Evolutionary conservation across 768 basidiomycete genomes (phyloP).

Genomic region (Hericium erinaceus): DNA sequence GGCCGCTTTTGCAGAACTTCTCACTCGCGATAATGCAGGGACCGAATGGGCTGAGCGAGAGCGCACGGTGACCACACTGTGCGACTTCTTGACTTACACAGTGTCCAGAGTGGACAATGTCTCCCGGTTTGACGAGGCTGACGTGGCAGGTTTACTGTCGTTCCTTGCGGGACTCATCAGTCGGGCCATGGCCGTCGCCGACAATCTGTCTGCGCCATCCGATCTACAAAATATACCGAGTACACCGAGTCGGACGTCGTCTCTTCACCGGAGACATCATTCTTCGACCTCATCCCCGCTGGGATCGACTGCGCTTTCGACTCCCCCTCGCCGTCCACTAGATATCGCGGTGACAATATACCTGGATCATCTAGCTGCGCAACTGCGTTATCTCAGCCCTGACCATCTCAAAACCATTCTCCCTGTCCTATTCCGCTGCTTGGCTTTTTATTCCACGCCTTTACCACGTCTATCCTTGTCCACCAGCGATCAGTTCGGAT

Average conservation of each 20-base stretch:
- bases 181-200: constrained; percentile 30
- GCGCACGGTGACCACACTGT: constrained; percentile 52
- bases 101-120: constrained; percentile 43
- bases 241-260: no score
- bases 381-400: constrained; percentile 51
- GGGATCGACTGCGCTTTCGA: constrained; percentile 23
- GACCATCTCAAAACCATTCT: constrained; percentile 45
- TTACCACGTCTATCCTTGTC: constrained; percentile 60
- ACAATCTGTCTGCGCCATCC: constrained; percentile 10
- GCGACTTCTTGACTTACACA: constrained; percentile 44
- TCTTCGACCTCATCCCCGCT: constrained; percentile 50
- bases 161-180: constrained; percentile 57
- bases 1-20: constrained; percentile 46
- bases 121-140: constrained; percentile 52
- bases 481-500: constrained; percentile 23
- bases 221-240: no score
- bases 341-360: constrained; percentile 58
- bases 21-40: constrained; percentile 23
- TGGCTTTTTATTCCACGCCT: constrained; percentile 55
- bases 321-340: constrained; percentile 37
- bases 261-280: constrained; percentile 45
- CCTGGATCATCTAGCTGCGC: constrained; percentile 51
- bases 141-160: constrained; percentile 43
- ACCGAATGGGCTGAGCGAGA: constrained; percentile 47
- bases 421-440: constrained; percentile 64